Percentiles rank a stretch among this genome's conserved stretches.
These are phyloP conservation scores for Guyanaporus albipodus DNA, from an alignment of 768 basidiomycete species.

Conservation along the genomic window DNA sequence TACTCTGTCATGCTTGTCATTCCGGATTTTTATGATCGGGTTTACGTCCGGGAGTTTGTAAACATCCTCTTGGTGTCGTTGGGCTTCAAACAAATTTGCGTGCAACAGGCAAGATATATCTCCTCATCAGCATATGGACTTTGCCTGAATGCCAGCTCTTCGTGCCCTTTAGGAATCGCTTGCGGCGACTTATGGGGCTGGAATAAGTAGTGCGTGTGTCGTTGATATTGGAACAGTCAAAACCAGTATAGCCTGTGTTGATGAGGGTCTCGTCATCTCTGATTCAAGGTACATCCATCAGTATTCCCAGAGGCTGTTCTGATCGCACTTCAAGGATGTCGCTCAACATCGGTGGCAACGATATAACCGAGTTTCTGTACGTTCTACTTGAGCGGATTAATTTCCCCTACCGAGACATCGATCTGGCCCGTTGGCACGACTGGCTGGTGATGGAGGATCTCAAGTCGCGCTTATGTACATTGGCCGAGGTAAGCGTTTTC, in stretches of 20 bases:
- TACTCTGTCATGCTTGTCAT: conserved; percentile 86
- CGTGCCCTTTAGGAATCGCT: conserved; percentile 67
- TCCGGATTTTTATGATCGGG: conserved; percentile 86
- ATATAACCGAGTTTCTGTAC: conserved; percentile 87
- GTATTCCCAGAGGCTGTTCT: conserved; percentile 1
- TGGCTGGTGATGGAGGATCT: conserved; percentile 92
- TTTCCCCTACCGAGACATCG: conserved; percentile 85
- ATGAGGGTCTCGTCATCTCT: conserved; percentile 83
- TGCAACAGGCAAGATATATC: conserved; percentile 65
- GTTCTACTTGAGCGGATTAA: conserved; percentile 73
- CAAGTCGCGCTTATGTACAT: conserved; percentile 77
- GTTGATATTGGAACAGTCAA: conserved; percentile 88
- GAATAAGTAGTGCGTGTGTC: conserved; percentile 91
- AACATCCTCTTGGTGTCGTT: conserved; percentile 70
- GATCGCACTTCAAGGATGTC: conserved; percentile 49
- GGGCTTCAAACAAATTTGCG: conserved; percentile 91
- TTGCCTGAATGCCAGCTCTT: background rate
- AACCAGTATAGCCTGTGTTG: conserved; percentile 88
- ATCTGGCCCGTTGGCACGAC: conserved; percentile 75
- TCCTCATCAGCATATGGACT: background rate
- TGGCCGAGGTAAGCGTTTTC: conserved; percentile 70
- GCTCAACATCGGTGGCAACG: conserved; percentile 89
- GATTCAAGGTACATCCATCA: conserved; percentile 69
- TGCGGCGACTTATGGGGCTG: conserved; percentile 92
- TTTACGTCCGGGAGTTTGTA: conserved; percentile 76